Evolutionary conservation across 495 filamentous ascomycete genomes (phyloP), one percentile per base, ranked within the genome.

Genomic region (Hyaloscypha hepaticicola): DNA sequence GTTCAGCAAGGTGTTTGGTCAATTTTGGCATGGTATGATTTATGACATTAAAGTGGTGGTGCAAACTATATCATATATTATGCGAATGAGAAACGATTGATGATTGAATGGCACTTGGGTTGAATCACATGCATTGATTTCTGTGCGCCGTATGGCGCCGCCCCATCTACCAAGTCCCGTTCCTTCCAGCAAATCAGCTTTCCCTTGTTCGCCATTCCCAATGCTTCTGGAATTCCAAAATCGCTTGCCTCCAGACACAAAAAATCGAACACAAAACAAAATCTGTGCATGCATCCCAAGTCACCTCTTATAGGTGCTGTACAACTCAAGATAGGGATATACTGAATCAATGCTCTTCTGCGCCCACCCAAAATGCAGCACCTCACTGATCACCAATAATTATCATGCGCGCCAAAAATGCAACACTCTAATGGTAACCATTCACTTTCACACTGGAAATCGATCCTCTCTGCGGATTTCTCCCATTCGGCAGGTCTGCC

Each of bases 401-500:
- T 29, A 63, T 67, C 11, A 22, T 34, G 9, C 21, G n/a, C 38
- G 16, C 38, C 38, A 45, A 16, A 45, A 45, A 45, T 45, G 38
- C 50, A 14, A 12, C 21, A 26, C 5, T 21, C 25, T 16, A 66
- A 63, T 67, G 55, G 49, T 59, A 67, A n/a, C 60, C 65, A 55
- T 67, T 63, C 25, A 33, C 31, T 29, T 67, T 67, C 11, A 22
- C 50, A 14, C 21, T 31, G 16, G 45, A 26, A 1, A 27, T 24
- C 28, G 24, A 59, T n/a, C 12, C 33, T 24, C 67, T 51, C 38
- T 67, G 68, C 26, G 65, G 56, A 22, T 16, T 66, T 24, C 70
- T 53, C 3, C 70, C 70, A 48, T 72, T 68, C 24, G 70, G 66
- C 48, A 70, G 51, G 50, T 72, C 70, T 24, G 55, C 19, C 41